Percentiles rank a stretch among this genome's conserved stretches.
These are phyloP conservation scores for Geoglossum cookeanum DNA, from an alignment of 2,329 filamentous ascomycete genomes.

Conservation along the genomic window DNA sequence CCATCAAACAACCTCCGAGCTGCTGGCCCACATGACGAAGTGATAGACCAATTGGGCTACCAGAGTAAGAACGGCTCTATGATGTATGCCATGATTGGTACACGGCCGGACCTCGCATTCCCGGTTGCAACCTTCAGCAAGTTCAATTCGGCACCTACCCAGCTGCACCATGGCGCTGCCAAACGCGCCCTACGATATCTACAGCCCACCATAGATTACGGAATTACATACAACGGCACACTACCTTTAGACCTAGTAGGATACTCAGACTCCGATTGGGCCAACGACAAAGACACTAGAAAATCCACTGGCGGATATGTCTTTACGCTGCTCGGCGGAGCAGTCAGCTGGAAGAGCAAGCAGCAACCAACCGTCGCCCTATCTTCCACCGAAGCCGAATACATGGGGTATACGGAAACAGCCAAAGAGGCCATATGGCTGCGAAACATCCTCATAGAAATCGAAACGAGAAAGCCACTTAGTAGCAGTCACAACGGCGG, in stretches of 20 bases:
- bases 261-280: slow-evolving; percentile 2
- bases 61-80: too few relatives aligned
- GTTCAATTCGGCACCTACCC: background rate
- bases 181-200: slow-evolving; percentile 4
- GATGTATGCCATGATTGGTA: slow-evolving; percentile 4
- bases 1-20: too few relatives aligned
- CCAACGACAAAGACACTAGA: background rate
- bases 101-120: slow-evolving; percentile 4
- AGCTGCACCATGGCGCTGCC: background rate
- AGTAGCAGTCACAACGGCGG: background rate
- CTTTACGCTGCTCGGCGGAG: background rate
- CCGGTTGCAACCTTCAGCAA: background rate
- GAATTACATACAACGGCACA: background rate
- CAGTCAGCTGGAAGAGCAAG: slow-evolving; percentile 2
- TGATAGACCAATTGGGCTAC: too few relatives aligned
- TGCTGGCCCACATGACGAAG: too few relatives aligned
- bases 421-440: slow-evolving; percentile 5
- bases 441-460: background rate
- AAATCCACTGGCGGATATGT: slow-evolving; percentile 3
- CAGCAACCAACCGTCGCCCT: slow-evolving; percentile 1
- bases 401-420: slow-evolving; percentile 2
- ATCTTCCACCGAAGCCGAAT: slow-evolving; percentile 3
- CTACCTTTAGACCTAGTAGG: background rate
- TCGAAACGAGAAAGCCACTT: background rate
- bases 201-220: background rate